Base-by-base conservation (phyloP, 441 rosid genomes). In the Viola pubescens region DNA sequence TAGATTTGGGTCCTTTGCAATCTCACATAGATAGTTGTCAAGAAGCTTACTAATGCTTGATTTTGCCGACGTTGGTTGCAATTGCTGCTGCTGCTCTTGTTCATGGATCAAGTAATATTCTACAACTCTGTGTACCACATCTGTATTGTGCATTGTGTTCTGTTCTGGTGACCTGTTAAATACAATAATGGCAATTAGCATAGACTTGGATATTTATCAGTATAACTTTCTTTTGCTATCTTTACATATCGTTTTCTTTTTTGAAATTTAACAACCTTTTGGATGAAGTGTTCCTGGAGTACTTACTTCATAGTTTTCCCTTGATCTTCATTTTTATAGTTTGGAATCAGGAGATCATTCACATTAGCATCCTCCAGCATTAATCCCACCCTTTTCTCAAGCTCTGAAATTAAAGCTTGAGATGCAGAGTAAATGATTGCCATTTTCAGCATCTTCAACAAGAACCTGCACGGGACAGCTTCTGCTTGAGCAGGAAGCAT, bases 51-150 rank as follows among this genome's bases (percentile, higher is more conserved):
- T 75, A 47, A 87, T 80, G 59, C 47, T 75, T 67, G 79, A 70
- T 72, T 79, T 85, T 53, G 78, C 87, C 12, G 74, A 37, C 49
- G 68, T 64, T 42, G 70, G 77, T 52, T 70, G 85, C 16, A 58
- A 47, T 58, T 78, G 78, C 51, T 83, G 85, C 51, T 83, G 83
- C 64, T 73, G 82, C 50, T 78, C 89, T 54, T 88, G 90, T 60
- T 84, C 92, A 71, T 91, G 86, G 82, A 88, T 80, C 65, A 80
- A 56, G 78, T 75, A 91, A 64, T 81, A 88, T 63, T 87, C 95
- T 8, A 83, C 55, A 54, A 87, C 85, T 64, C 96, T 79, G 52
- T 82, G 87, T 59, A 88, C 88, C 48, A 71, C 84, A 40, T 88
- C 89, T n/a, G 65, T 60, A 56, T 86, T 76, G 73, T 86, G 81